Conservation (phyloP, 306 rosid species). For the Citrullus amarus region DNA sequence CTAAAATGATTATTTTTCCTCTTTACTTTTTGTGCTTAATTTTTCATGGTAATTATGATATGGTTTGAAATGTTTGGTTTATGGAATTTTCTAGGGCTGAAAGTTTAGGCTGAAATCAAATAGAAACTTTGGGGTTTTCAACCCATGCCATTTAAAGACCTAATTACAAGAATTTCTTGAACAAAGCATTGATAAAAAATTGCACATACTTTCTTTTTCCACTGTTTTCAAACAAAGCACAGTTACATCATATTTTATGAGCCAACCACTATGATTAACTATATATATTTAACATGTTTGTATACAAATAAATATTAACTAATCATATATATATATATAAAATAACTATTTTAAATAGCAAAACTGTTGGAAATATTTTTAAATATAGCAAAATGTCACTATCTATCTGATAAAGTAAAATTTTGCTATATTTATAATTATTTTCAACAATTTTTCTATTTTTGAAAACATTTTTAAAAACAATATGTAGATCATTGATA, state of each 20-base stretch:
- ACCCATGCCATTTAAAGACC: neutral
- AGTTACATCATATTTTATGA: neutral
- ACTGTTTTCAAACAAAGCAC: too few species aligned
- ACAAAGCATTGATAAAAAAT: neutral
- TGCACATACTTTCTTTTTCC: too few species aligned
- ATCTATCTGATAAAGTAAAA: too few species aligned
- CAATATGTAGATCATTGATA: too few species aligned
- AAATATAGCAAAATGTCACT: too few species aligned
- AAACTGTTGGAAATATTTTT: too few species aligned
- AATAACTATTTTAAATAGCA: too few species aligned
- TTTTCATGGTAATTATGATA: neutral
- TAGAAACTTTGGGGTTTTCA: neutral
- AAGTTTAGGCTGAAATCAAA: neutral
- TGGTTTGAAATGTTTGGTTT: neutral
- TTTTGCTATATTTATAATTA: too few species aligned
- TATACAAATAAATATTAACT: neutral
- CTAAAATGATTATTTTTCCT: neutral
- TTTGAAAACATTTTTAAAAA: too few species aligned
- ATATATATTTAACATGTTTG: neutral
- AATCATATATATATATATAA: too few species aligned
- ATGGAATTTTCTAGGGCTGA: neutral
- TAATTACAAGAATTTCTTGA: neutral
- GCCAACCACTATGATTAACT: neutral
- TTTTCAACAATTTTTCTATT: too few species aligned
- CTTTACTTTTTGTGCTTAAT: neutral